Evolutionary conservation across 1,284 basidiomycete species (phyloP).

Genomic region (Austropuccinia psidii): DNA sequence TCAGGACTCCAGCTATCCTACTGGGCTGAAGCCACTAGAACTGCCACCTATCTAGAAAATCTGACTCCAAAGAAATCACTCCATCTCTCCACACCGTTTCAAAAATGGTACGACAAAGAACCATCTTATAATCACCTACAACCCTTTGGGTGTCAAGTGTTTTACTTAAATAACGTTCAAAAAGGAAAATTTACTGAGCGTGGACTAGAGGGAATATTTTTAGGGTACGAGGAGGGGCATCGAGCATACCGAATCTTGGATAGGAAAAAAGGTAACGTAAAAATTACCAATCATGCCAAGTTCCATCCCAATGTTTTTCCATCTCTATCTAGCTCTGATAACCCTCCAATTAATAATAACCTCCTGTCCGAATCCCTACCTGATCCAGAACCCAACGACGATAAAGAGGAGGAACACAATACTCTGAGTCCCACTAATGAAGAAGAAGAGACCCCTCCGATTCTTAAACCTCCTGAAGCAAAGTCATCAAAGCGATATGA

Average conservation of each 20-base stretch:
- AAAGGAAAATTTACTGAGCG: neutral
- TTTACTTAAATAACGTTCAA: neutral
- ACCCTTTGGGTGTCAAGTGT: neutral
- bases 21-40: conserved; percentile 48
- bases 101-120: neutral
- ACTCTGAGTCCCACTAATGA: no score
- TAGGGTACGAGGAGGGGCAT: neutral
- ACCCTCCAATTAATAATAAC: no score
- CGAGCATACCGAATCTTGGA: neutral
- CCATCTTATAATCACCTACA: neutral
- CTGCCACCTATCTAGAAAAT: no score
- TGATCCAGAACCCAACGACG: no score
- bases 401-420: no score
- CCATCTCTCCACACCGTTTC: neutral
- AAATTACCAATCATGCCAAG: neutral
- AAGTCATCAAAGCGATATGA: no score
- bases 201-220: neutral
- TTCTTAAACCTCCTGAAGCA: no score
- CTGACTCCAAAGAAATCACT: neutral
- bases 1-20: conserved; percentile 43
- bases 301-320: neutral
- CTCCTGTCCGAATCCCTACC: no score
- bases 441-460: no score
- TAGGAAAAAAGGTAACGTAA: neutral
- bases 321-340: no score